Evolutionary conservation across 2,329 filamentous ascomycete genomes (phyloP).

Genomic region (Aspergillus pseudoviridinutans): DNA sequence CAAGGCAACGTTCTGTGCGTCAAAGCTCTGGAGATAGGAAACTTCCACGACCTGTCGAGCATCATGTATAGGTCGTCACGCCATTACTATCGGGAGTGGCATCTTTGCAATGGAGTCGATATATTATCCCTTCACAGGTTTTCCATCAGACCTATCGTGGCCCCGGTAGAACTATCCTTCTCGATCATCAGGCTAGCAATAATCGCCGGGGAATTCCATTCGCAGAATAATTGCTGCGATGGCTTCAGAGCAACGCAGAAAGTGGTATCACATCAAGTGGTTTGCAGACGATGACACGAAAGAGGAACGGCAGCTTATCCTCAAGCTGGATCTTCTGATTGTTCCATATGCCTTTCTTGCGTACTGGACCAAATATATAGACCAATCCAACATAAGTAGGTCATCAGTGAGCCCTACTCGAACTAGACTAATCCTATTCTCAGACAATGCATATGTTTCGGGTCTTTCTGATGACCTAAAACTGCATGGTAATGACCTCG

Average conservation of each 20-base stretch:
- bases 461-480: slow-evolving; percentile 52
- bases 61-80: slow-evolving; percentile 2
- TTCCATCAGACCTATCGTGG: no score
- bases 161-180: no score
- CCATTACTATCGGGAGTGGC: slow-evolving; percentile 2
- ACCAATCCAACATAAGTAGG: slow-evolving; percentile 53
- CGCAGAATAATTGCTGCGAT: neutral
- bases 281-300: slow-evolving; percentile 48
- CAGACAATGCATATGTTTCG: slow-evolving; percentile 55
- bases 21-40: neutral
- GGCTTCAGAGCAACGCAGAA: slow-evolving; percentile 11
- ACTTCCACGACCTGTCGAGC: neutral
- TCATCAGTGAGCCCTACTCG: neutral
- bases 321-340: slow-evolving; percentile 55
- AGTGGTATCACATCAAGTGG: slow-evolving; percentile 40
- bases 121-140: neutral
- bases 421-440: neutral
- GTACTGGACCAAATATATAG: slow-evolving; percentile 56
- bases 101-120: slow-evolving; percentile 3
- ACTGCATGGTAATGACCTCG: slow-evolving; percentile 52
- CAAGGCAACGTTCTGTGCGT: neutral
- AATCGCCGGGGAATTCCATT: neutral
- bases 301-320: slow-evolving; percentile 50
- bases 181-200: neutral
- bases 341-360: slow-evolving; percentile 54